Evolutionary conservation across 140 eudicot genomes (phyloP), one percentile per base, ranked within the genome.

Genomic region (Ambrosia hybrid): DNA sequence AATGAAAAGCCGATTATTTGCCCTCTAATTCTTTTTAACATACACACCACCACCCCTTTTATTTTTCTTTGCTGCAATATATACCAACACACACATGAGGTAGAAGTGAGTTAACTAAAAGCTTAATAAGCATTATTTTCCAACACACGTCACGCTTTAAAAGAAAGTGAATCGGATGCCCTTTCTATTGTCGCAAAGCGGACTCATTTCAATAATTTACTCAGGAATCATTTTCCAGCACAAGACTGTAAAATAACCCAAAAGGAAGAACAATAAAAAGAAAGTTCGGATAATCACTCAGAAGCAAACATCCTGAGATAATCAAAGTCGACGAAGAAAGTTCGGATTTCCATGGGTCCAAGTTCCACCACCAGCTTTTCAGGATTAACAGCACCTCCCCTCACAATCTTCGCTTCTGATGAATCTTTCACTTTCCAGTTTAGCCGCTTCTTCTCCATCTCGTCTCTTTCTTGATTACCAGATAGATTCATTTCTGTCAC

Each of bases 321-420:
- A 60, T 77, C 73, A 17, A 89, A 77, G 60, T 83, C 75, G 9
- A 92, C 64, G 51, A 85, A 64, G 78, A 92, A 92, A 39, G 97
- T 90, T 39, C 97, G 81, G 71, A 93, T 87, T 85, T 87, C 97
- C 98, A 87, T 87, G 9, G 98, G 97, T 26, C 85, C 93, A 70
- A 93, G 91, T 83, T 93, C 98, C 63, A 87, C 91, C 14, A 90
- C 81, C 37, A 85, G 82, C 77, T 73, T 80, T 53, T 34, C 80
- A 13, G 96, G 84, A 84, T 93, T 93, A 46, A 90, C 78, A 4
- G 78, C 76, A 41, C 96, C 93, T 71, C 98, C 98, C 83, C 96
- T 89, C 49, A 12, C 67, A 17, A 77, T 83, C 60, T 56, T 73
- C 46, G 65, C 53, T 61, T 70, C 72, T 5, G 86, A 57, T 12